Evolutionary conservation across 1,139 yeast species (phyloP).

Genomic region (Hansenula lynferdii): DNA sequence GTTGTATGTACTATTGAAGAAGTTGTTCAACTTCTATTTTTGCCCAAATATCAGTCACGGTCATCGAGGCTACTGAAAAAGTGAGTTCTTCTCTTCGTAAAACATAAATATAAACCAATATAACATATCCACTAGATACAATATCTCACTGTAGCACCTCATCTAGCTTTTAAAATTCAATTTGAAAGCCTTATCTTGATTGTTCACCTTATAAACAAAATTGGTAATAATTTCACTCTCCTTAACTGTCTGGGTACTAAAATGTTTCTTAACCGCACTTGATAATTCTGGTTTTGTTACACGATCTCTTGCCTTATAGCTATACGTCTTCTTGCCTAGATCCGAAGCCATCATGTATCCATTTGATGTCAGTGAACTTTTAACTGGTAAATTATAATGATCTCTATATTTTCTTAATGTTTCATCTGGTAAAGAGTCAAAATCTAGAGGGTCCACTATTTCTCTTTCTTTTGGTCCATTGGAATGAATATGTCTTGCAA

Average conservation of each 20-base stretch:
- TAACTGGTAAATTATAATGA: conserved; percentile 40
- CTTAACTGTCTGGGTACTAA: conserved; percentile 52
- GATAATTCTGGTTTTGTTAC: conserved; percentile 55
- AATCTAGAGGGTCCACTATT: conserved; percentile 52
- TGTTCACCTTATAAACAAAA: conserved; percentile 69
- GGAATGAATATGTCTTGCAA: conserved; percentile 55
- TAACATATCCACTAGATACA: background rate
- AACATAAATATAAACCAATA: background rate
- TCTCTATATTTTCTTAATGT: conserved; percentile 55
- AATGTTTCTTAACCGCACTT: conserved; percentile 54
- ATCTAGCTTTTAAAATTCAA: conserved; percentile 11
- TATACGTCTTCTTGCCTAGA: conserved; percentile 59
- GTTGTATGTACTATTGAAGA: too few relatives aligned
- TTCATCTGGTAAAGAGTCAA: conserved; percentile 47
- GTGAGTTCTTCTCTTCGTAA: too few relatives aligned
- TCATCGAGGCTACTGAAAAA: too few relatives aligned
- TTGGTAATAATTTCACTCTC: conserved; percentile 79
- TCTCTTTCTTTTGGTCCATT: conserved; percentile 58
- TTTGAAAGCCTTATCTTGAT: conserved; percentile 29
- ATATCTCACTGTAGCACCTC: too few relatives aligned
- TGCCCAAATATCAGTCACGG: too few relatives aligned
- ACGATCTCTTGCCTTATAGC: conserved; percentile 37
- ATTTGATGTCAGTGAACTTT: conserved; percentile 49
- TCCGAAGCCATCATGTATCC: conserved; percentile 59
- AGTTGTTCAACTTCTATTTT: too few relatives aligned